phyloP scores from a whole-genome alignment of 805 yeast species.

The Clavispora santaluciae region DNA sequence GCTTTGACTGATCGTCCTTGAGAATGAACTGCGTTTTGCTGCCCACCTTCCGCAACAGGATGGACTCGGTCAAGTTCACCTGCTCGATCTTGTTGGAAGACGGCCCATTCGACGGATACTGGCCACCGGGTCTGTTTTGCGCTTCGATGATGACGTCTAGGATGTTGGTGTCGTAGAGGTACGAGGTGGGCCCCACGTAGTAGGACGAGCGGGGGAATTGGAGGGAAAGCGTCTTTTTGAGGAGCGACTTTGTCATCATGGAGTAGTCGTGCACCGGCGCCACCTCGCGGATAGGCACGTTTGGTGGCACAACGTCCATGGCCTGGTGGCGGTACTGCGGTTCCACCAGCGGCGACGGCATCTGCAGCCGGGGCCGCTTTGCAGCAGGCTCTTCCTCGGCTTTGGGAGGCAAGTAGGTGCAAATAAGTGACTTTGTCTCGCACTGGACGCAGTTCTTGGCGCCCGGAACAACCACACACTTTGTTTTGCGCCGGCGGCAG shows the following conservation, averaged over 20 bases:
- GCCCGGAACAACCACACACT: constrained; percentile 68
- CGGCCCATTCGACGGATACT: constrained; percentile 5
- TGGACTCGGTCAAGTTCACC: constrained; percentile 61
- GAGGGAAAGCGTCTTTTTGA: constrained; percentile 64
- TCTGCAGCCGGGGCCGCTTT: constrained; percentile 28
- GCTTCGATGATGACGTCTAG: constrained; percentile 53
- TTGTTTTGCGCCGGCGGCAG: constrained; percentile 74
- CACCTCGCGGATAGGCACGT: constrained; percentile 46
- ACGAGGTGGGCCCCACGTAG: constrained; percentile 82
- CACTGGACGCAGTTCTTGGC: constrained; percentile 68
- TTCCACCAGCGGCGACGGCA: constrained; percentile 1
- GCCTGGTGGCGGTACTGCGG: constrained; percentile 2
- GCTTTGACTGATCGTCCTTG: constrained; percentile 74
- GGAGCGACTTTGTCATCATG: constrained; percentile 53
- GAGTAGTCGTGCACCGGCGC: constrained; percentile 68
- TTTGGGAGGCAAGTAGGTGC: constrained; percentile 51
- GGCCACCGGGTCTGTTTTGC: constrained; percentile 24
- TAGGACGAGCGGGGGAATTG: constrained; percentile 90
- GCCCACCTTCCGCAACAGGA: constrained; percentile 75
- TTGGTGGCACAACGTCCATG: constrained; percentile 30
- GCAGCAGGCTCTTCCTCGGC: constrained; percentile 39
- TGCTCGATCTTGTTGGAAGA: constrained; percentile 58
- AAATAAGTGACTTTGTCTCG: constrained; percentile 65
- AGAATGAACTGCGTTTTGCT: constrained; percentile 70
- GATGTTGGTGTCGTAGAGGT: constrained; percentile 65